Evolutionary conservation across 2,329 filamentous ascomycete species (phyloP).

Genomic region (Aphanoascus verrucosus): DNA sequence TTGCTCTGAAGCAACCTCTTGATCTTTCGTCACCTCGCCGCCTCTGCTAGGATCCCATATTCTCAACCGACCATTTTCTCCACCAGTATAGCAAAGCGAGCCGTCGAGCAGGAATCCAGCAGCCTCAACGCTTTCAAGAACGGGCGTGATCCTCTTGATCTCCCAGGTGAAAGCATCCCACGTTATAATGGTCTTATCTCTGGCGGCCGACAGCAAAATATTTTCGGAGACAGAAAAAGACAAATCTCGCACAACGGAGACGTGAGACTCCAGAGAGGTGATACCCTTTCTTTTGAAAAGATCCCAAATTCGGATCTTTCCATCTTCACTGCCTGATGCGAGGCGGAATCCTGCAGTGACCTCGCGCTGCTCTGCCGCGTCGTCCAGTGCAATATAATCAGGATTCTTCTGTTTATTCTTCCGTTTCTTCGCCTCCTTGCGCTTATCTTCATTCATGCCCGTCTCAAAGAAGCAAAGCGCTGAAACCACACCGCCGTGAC

Average conservation of each 20-base stretch:
- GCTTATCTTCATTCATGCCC: slow-evolving; percentile 17
- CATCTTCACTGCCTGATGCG: slow-evolving; percentile 87
- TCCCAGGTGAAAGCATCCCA: slow-evolving; percentile 88
- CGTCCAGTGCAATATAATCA: slow-evolving; percentile 22
- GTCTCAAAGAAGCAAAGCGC: slow-evolving; percentile 79
- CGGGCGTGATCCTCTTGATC: slow-evolving; percentile 64
- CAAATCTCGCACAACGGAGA: slow-evolving; percentile 81
- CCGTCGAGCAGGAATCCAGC: slow-evolving; percentile 68
- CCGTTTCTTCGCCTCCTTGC: slow-evolving; percentile 38
- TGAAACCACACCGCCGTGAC: slow-evolving; percentile 82
- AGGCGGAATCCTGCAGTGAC: slow-evolving; percentile 58
- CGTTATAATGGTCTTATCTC: slow-evolving; percentile 87
- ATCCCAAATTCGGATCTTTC: slow-evolving; percentile 85
- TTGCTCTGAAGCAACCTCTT: slow-evolving; percentile 49
- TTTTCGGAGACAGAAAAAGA: slow-evolving; percentile 69
- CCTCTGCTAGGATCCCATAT: slow-evolving; percentile 73
- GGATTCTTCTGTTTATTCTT: slow-evolving; percentile 20
- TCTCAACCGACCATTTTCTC: slow-evolving; percentile 69
- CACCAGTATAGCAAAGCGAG: slow-evolving; percentile 67
- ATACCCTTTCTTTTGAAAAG: slow-evolving; percentile 69
- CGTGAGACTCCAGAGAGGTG: slow-evolving; percentile 77
- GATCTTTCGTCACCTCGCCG: slow-evolving; percentile 66
- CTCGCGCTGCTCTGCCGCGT: background rate
- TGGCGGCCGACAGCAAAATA: slow-evolving; percentile 67
- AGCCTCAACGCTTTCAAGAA: slow-evolving; percentile 74